These are phyloP conservation scores for Tephrocybe sp. DNA, from an alignment of 768 basidiomycete genomes.

Conservation along the genomic window DNA sequence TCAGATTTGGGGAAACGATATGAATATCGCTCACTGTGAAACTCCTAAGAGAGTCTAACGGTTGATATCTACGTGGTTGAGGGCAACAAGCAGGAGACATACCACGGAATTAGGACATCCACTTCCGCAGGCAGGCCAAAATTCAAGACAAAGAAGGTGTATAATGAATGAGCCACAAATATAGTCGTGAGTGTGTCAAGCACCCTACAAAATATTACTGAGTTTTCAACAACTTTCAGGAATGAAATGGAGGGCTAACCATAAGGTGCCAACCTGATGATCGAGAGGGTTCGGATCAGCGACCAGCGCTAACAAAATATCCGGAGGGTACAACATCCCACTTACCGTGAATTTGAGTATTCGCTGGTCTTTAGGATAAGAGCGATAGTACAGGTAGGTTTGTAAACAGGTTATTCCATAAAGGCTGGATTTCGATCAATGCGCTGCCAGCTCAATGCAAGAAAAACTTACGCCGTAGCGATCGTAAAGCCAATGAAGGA, in stretches of 20 bases:
- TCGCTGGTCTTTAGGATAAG: constrained; percentile 4
- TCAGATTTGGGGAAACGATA: neutral
- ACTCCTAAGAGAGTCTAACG: neutral
- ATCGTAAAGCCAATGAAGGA: constrained; percentile 10
- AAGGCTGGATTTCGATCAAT: neutral
- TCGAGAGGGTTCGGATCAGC: neutral
- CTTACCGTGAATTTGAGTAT: constrained; percentile 6
- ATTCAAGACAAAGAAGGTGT: constrained; percentile 9
- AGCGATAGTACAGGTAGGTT: constrained; percentile 7
- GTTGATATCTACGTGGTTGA: neutral
- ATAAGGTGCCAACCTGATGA: constrained; percentile 3
- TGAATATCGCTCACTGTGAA: neutral
- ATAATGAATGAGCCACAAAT: constrained; percentile 10
- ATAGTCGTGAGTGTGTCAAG: constrained; percentile 9
- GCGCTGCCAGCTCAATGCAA: too few relatives aligned
- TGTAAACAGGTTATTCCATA: constrained; percentile 12
- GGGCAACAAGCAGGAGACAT: neutral
- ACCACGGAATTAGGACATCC: constrained; percentile 9
- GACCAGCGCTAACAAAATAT: neutral
- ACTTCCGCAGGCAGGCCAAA: constrained; percentile 1
- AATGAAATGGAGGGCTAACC: neutral
- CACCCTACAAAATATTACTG: neutral
- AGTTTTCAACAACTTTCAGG: too few relatives aligned
- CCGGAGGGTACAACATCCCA: neutral
- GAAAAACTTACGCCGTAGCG: constrained; percentile 7